A percentile compares a stretch with the other conserved stretches of the same genome.
phyloP scores from a whole-genome alignment of 2,329 filamentous ascomycete species.

The Aureobasidium sp. region DNA sequence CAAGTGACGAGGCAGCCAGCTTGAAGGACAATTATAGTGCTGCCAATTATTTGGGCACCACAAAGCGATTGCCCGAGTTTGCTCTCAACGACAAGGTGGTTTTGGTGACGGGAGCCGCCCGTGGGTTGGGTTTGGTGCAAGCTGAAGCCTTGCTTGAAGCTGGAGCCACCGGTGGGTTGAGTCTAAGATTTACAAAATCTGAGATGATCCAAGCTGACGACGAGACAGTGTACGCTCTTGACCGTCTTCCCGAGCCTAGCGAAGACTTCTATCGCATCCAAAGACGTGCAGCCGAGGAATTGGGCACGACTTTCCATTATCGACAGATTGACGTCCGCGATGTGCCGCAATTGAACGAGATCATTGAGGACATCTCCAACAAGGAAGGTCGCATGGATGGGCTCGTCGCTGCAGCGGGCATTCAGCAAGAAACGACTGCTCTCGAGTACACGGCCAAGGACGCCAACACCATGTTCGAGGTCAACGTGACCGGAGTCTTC shows the following conservation, averaged over 20 bases:
- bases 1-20: conserved; percentile 26
- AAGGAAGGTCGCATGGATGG: conserved; percentile 70
- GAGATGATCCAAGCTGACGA: not conserved
- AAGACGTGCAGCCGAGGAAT: conserved; percentile 53
- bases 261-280: conserved; percentile 60
- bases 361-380: conserved; percentile 62
- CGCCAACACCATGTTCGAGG: conserved; percentile 55
- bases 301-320: conserved; percentile 63
- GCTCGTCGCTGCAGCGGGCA: conserved; percentile 65
- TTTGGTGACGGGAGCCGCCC: conserved; percentile 63
- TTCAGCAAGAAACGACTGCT: conserved; percentile 77
- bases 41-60: conserved; percentile 31
- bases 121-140: conserved; percentile 66
- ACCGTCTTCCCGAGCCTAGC: conserved; percentile 53
- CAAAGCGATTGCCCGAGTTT: conserved; percentile 60
- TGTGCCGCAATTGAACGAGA: conserved; percentile 57
- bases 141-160: conserved; percentile 68
- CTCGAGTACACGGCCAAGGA: conserved; percentile 66
- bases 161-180: conserved; percentile 54
- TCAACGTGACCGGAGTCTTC: conserved; percentile 56
- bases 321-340: conserved; percentile 75
- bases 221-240: conserved; percentile 56
- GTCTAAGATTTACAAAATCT: not conserved
- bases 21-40: conserved; percentile 27
- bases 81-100: conserved; percentile 64